Base-by-base conservation (phyloP, 768 basidiomycete species). In the Auriculariales sp. region DNA sequence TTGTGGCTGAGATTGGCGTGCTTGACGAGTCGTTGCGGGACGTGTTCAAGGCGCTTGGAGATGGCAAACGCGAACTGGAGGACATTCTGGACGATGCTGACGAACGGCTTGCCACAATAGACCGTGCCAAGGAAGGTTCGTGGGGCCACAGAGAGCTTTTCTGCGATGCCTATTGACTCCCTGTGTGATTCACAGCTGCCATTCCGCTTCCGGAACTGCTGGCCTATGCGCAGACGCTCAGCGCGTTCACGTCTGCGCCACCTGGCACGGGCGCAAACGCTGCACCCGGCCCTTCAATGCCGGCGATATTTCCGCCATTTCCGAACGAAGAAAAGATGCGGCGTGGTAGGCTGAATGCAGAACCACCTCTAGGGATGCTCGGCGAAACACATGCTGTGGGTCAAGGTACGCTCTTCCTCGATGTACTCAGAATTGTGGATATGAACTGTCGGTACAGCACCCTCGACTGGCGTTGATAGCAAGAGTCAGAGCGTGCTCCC, bases 321-420 rank as follows among this genome's bases (percentile, higher is more conserved):
- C 88, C 88, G 1, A 89, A 88, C 59, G 87, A 89, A 65, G 88
- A 89, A 62, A 90, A 87, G 64, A 88, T 91, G 84, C 79, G 87
- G 47, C 73, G 80, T 24, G 88, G 88, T 1, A 73, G 74, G 50
- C 74, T 89, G 62, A 87, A 83, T 58, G 79, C 78, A 19, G 85
- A 88, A 62, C 82, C 80, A 25, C 87, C 85, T 1, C 71, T 89
- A 51, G 88, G 82, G 4, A 63, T 77, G 36, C 71, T 83, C 44
- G 88, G 84, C 32, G 88, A 90, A 67, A 86, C 80, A 6, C 83
- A 87, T 61, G 78, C 80, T 22, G 82, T 89, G 52, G 88, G 85
- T 47, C 72, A 76, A 64, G 73, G 86, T 87, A 61, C 61, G 79
- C 60, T 22, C 36, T 28, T 31, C 12, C n/a, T 19, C 22, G 22